Base-by-base conservation (phyloP, 192 early-diverging fungal species). In the Kappamyces sp. region DNA sequence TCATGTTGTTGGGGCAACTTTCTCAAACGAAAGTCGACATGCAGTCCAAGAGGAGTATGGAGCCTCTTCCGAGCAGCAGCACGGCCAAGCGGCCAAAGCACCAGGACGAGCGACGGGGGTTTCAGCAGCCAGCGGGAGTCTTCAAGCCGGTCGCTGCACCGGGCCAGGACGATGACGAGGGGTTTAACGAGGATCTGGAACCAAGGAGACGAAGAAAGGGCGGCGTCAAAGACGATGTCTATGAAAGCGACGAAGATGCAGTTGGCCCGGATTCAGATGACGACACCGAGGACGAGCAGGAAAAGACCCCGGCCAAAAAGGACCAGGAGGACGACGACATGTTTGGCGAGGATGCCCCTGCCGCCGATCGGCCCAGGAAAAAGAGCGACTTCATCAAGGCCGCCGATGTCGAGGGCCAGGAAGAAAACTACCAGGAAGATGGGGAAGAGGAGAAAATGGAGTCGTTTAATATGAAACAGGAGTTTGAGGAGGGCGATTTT, bases 401-500 rank as follows among this genome's bases (percentile, higher is more conserved):
- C 33, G 31, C 9, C 23, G 54, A 57, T 36, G 46, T 57, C 6
- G 54, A 57, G 46, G 54, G 54, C 2, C 54, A 57, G 38, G 23
- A 23, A 23, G 23, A 23, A 23, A 23, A 23, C 23, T 23, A 23
- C 23, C 23, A 23, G 46, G 31, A 58, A 23, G 15, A 9, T n/a
- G 62, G 34, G 49, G 62, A 65, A 8, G 61, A 55, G 12, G 62
- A 70, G 39, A 67, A 69, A 52, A 73, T 82, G 13, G 73, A 69
- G 51, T 72, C 74, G 6, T 82, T 82, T 54, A 81, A 82, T 57
- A 80, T 82, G 80, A 68, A 80, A 42, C 60, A 80, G 37, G 80
- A 82, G 60, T 34, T 82, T 53, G 66, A 81, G 39, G 77, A 82
- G 58, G 80, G 79, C 47, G 65, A 62, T 23, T 78, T 81, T 49